These are phyloP conservation scores for Cyclospora cayetanensis DNA, from an alignment of 169 alveolate species.

Conservation along the genomic window DNA sequence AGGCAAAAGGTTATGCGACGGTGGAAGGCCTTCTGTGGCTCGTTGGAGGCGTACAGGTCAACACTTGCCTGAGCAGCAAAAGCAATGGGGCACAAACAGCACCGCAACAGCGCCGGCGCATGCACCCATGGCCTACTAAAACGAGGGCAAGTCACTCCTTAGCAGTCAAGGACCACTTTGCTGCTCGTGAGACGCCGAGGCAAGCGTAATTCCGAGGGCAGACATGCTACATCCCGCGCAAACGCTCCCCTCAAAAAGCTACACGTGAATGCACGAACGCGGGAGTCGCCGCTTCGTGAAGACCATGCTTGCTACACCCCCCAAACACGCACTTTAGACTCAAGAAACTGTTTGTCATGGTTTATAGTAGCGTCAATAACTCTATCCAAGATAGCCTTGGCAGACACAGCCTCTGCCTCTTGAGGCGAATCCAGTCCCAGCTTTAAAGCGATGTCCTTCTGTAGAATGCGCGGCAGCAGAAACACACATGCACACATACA, in stretches of 20 bases:
- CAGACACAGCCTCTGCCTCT: slow-evolving; percentile 92
- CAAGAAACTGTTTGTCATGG: slow-evolving; percentile 88
- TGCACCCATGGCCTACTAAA: too few species aligned
- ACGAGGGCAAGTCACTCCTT: too few species aligned
- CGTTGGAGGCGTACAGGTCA: slow-evolving; percentile 89
- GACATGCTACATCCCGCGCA: not conserved
- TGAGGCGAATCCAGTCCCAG: slow-evolving; percentile 91
- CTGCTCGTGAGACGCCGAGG: too few species aligned
- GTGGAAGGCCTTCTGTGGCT: slow-evolving; percentile 88
- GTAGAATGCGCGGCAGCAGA: not conserved
- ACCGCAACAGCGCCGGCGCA: not conserved
- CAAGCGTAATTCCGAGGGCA: too few species aligned
- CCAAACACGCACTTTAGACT: slow-evolving; percentile 75
- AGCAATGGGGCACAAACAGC: not conserved
- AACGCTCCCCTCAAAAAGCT: not conserved
- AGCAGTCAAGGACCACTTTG: too few species aligned
- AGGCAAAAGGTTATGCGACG: slow-evolving; percentile 94
- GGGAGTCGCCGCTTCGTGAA: not conserved
- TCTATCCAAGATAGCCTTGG: slow-evolving; percentile 95
- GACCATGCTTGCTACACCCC: too few species aligned
- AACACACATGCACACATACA: not conserved
- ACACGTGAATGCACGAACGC: not conserved
- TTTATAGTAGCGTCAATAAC: slow-evolving; percentile 94
- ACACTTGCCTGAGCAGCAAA: slow-evolving; percentile 76
- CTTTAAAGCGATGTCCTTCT: slow-evolving; percentile 89